Base-by-base conservation (phyloP, 495 filamentous ascomycete species). In the Xylaria castorea region DNA sequence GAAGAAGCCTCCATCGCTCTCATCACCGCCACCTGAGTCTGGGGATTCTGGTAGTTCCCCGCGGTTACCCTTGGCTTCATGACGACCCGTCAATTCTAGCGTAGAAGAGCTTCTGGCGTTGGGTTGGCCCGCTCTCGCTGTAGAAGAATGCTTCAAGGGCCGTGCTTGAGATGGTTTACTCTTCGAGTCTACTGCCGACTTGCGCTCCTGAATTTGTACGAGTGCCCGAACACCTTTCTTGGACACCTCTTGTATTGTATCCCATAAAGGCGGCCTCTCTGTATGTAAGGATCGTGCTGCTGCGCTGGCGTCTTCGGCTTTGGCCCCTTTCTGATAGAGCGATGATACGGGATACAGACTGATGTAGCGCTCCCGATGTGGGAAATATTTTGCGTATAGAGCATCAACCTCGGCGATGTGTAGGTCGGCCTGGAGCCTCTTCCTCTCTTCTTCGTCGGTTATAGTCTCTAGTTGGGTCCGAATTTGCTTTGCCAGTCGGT, bases 301-400 rank as follows among this genome's bases (percentile, higher is more conserved):
- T 30, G 80, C 73, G 25, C 75, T 79, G 18, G 78, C 78, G 32
- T 83, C 79, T 46, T 78, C 76, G 22, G 69, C 60, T 51, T 80
- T 74, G 34, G 75, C 68, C 5, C 65, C 74, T 27, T 63, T 40
- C 20, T 67, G 16, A 20, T 30, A 57, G 53, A 57, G 25, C 30
- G 76, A 75, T 58, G 73, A n/a, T 81, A 71, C 92, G 73, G 71
- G 88, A 76, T 93, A 98, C 6, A 98, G 82, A 25, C 92, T 90
- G 68, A 92, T 83, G 82, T 99, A 99, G 73, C 90, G 89, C 77
- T 93, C 90, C 71, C 88, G 85, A 51, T 94, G 88, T 6, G 96
- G 96, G 76, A 89, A 94, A 82, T 93, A 94, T 57, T 91, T 87
- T 1, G 93, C 90, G 77, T 99, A 99, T 77, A 95, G 93, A 69